Evolutionary conservation across 2,329 filamentous ascomycete genomes (phyloP).

Genomic region (Tympanopsis confertula): DNA sequence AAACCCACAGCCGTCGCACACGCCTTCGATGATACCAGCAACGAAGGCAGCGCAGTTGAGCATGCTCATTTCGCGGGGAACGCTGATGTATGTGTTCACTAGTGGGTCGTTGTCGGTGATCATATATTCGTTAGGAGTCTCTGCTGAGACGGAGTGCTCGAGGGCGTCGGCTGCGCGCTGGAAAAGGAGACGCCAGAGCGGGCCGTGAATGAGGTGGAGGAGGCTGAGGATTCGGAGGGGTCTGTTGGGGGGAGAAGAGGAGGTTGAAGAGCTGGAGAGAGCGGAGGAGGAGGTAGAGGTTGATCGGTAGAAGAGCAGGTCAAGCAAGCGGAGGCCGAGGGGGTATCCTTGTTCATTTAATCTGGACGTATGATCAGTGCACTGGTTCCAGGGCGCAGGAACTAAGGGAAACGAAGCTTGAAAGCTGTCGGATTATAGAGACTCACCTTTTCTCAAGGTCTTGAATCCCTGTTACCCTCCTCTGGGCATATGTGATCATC

Average conservation of each 20-base stretch:
- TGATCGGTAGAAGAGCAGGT: constrained; percentile 1
- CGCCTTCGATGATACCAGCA: constrained; percentile 56
- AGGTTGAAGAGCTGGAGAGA: background rate
- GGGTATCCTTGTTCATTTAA: constrained; percentile 1
- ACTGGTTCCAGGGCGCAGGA: background rate
- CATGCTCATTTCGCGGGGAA: constrained; percentile 56
- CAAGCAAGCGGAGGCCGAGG: constrained; percentile 1
- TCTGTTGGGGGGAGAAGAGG: background rate
- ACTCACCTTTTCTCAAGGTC: background rate
- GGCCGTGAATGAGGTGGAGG: constrained; percentile 55
- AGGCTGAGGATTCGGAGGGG: background rate
- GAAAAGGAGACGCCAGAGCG: constrained; percentile 55
- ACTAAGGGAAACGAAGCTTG: background rate
- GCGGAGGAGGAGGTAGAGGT: background rate
- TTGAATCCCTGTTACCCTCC: background rate
- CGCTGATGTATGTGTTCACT: constrained; percentile 54
- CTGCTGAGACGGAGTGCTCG: constrained; percentile 39
- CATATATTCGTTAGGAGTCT: constrained; percentile 58
- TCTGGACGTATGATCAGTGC: too few species aligned
- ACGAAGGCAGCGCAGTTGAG: constrained; percentile 59
- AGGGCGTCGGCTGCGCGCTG: constrained; percentile 53
- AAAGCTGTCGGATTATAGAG: too few species aligned
- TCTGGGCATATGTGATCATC: constrained; percentile 1
- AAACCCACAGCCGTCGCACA: constrained; percentile 56
- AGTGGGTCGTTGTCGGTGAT: constrained; percentile 60